Base-by-base conservation (phyloP, 2,329 filamentous ascomycete genomes). In the Ophiostoma ulmi region DNA sequence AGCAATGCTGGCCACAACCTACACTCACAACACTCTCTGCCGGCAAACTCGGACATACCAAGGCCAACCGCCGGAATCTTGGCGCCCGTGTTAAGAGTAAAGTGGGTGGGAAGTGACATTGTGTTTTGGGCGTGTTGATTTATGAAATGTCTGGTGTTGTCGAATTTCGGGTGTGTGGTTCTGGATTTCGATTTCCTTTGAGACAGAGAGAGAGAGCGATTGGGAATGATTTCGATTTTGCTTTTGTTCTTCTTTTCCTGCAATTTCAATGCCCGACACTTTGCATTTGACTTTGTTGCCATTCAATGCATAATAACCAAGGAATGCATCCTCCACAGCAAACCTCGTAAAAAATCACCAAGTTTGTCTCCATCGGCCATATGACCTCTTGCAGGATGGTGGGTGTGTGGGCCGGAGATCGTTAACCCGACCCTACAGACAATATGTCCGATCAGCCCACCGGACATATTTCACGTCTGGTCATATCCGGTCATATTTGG, bases 11-110 rank as follows among this genome's bases (percentile, higher is more conserved):
- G 11, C 52, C 26, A 58, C 8, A 58, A 26, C 22, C 22, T 11
- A 13, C 7, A 10, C n/a, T 13, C n/a, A 13, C 17, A 48, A 48
- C 44, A 48, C 17, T 7, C 68, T 70, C 73, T 77, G 75, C 76
- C 76, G 80, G 52, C 65, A 77, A 79, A 31, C 31, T 31, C 31
- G 31, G 2, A 38, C 80, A 26, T 58, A 58, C 52, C 80, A 55
- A 87, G 80, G 72, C 85, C 85, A 70, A 87, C 77, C 63, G 83
- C 81, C 22, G 85, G 83, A 41, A 88, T 88, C 78, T 87, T 86
- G 74, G 85, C 86, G 70, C 87, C 86, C 67, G 81, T 83, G 78
- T 86, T 86, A 74, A 85, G 80, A 69, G 52, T 74, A 26, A 74
- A 72, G 38, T 71, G 66, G 7, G 66, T 69, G 10, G 70, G 52